Evolutionary conservation across 768 basidiomycete genomes (phyloP).

Genomic region (Kwoniella mangroviensis): DNA sequence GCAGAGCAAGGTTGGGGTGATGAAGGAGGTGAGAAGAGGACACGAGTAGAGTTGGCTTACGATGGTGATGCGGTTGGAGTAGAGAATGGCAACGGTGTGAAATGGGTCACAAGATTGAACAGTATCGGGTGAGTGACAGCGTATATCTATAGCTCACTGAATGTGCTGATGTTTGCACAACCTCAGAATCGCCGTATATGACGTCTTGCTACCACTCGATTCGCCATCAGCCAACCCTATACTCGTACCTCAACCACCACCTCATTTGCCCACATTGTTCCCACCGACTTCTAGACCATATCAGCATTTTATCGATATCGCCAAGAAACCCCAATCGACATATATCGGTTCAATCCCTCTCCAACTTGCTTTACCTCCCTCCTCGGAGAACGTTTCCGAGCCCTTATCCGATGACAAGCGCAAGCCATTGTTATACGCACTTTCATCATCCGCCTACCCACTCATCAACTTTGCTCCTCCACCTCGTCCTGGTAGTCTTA

Average conservation of each 20-base stretch:
- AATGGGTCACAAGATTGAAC: conserved; percentile 48
- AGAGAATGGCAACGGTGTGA: conserved; percentile 47
- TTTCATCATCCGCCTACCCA: conserved; percentile 80
- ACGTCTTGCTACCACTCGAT: conserved; percentile 51
- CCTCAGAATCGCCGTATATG: conserved; percentile 51
- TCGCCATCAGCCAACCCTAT: conserved; percentile 67
- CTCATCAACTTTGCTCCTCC: conserved; percentile 65
- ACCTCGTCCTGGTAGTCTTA: conserved; percentile 37
- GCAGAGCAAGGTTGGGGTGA: conserved; percentile 28
- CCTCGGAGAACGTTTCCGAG: not conserved
- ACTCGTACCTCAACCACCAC: conserved; percentile 84
- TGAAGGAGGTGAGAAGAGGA: conserved; percentile 29
- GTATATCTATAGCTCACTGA: conserved; percentile 57
- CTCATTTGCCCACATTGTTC: conserved; percentile 73
- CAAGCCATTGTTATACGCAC: conserved; percentile 69
- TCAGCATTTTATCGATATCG: conserved; percentile 58
- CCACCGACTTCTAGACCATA: conserved; percentile 58
- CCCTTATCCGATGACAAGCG: conserved; percentile 61
- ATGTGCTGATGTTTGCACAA: not conserved
- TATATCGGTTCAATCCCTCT: conserved; percentile 68
- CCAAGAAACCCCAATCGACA: conserved; percentile 68
- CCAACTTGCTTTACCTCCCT: conserved; percentile 25
- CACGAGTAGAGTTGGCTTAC: conserved; percentile 53
- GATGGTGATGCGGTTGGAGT: conserved; percentile 55
- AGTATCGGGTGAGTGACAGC: conserved; percentile 69